These are phyloP conservation scores for Bipolaris gigantea DNA, from an alignment of 2,329 filamentous ascomycete genomes.

Conservation along the genomic window DNA sequence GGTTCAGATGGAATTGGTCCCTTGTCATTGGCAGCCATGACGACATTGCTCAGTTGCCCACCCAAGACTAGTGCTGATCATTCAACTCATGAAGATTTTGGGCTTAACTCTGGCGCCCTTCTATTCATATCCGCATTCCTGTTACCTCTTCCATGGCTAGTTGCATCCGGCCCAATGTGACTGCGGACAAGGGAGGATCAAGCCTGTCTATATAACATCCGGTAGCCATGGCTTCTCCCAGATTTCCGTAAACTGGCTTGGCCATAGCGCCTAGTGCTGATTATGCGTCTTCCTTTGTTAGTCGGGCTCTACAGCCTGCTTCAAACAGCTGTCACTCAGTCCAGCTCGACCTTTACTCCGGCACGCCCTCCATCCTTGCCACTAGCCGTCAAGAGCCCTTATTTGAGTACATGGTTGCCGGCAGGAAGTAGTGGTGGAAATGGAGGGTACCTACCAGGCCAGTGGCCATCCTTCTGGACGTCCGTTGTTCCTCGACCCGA, in stretches of 20 bases:
- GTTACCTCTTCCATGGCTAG: constrained; percentile 2
- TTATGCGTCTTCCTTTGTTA: constrained; percentile 26
- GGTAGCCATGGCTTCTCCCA: not conserved
- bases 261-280: not conserved
- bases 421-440: constrained; percentile 64
- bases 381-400: constrained; percentile 73
- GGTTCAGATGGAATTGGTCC: not conserved
- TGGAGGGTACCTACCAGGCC: constrained; percentile 67
- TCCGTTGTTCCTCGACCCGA: not conserved
- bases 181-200: not conserved
- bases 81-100: not conserved
- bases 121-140: not conserved
- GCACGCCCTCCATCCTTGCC: constrained; percentile 69
- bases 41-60: not conserved
- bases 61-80: constrained; percentile 1
- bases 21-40: not conserved
- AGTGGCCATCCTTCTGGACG: constrained; percentile 72
- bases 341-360: constrained; percentile 61
- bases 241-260: not conserved
- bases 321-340: constrained; percentile 12
- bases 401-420: constrained; percentile 70
- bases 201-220: constrained; percentile 1
- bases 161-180: constrained; percentile 2
- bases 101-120: not conserved
- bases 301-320: constrained; percentile 23